Base-by-base conservation (phyloP, 2,329 filamentous ascomycete species). In the Shiraia bambusicola region DNA sequence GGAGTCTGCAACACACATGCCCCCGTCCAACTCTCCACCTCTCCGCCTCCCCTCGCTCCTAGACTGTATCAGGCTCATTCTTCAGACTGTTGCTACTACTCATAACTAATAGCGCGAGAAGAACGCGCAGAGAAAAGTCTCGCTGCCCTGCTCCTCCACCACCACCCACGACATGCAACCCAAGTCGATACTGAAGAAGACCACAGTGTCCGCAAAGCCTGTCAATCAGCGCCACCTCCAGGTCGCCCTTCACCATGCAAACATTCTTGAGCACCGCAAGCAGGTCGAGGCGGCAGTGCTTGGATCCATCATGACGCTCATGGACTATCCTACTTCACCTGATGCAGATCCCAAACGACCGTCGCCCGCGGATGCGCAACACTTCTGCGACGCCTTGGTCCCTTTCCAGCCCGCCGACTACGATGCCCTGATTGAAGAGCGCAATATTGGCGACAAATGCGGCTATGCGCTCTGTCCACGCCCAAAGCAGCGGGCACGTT, bases 381-480 rank as follows among this genome's bases (percentile, higher is more conserved):
- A 73, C 39, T 90, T 97, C 70, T 83, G 84, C 56, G 62, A 74
- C 3, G 78, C 81, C 26, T 72, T 97, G 16, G 72, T 78, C 8
- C 76, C 82, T 30, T 97, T 96, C 70, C 88, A 92, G 64, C 88
- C 91, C 1, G 78, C 80, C 38, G 92, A 98, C 72, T 95, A 94
- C 72, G 89, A 95, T 62, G 86, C 88, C 51, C 75, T 97, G 35
- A 83, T 96, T 46, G 80, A 86, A 51, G 93, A 98, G 74, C 87
- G 93, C 59, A 94, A 95, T 66, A 86, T 88, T 52, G 84, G 88
- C 56, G 81, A 79, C 30, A 77, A 81, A 14, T 98, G 93, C 70
- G 93, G 90, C 1, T 97, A 96, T 65, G 76, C 80, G 0, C 76
- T 97, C 19, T 98, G 93, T 67, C 71, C 81, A 1, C 77, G 77